Conservation (phyloP, 805 yeast genomes). For the Ogataea paradorogensis region DNA sequence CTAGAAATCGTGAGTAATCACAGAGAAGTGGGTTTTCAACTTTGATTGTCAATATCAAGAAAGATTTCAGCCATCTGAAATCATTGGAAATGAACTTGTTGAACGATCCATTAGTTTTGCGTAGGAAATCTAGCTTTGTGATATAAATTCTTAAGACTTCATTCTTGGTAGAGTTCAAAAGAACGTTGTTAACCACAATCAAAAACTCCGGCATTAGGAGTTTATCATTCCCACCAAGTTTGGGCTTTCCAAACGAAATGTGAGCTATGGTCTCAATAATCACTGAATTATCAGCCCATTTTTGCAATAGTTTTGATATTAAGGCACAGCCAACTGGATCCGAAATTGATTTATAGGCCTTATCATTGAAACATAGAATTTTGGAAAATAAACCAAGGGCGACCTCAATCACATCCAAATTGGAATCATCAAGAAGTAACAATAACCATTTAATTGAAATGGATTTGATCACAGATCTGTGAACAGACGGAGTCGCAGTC, state of each 20-base stretch:
- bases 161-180: background rate
- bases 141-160: background rate
- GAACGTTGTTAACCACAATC: background rate
- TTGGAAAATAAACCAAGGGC: slow-evolving; percentile 47
- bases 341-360: slow-evolving; percentile 43
- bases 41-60: background rate
- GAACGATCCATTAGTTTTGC: background rate
- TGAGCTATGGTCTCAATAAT: slow-evolving; percentile 41
- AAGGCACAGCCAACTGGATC: slow-evolving; percentile 51
- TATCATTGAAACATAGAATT: slow-evolving; percentile 35
- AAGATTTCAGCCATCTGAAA: background rate
- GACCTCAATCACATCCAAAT: slow-evolving; percentile 37
- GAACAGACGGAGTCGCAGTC: slow-evolving; percentile 5
- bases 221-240: slow-evolving; percentile 5
- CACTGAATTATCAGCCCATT: slow-evolving; percentile 48
- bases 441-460: slow-evolving; percentile 66
- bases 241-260: slow-evolving; percentile 45
- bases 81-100: background rate
- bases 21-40: background rate
- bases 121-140: background rate
- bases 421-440: slow-evolving; percentile 44
- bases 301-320: slow-evolving; percentile 41
- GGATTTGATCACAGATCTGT: slow-evolving; percentile 47
- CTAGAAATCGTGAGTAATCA: background rate
- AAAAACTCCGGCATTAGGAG: slow-evolving; percentile 8